Conservation (phyloP, 2,329 filamentous ascomycete species). For the Sclerotinia spermophila region DNA sequence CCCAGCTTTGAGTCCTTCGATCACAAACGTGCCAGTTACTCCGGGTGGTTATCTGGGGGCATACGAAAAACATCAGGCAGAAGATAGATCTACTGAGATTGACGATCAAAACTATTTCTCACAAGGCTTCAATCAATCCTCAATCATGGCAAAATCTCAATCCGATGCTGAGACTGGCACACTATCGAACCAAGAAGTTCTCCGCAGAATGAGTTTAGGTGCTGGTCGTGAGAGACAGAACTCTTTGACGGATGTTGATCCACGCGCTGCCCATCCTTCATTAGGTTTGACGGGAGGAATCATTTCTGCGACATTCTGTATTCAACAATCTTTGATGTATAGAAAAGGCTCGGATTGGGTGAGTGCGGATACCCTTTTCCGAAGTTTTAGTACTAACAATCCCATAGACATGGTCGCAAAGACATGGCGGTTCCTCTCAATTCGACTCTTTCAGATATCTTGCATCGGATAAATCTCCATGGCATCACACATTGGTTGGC, state of each 20-base stretch:
- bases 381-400: slow-evolving; percentile 24
- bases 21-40: slow-evolving; percentile 35
- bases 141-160: slow-evolving; percentile 32
- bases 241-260: slow-evolving; percentile 51
- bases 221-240: slow-evolving; percentile 32
- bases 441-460: slow-evolving; percentile 89
- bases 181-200: slow-evolving; percentile 41
- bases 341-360: slow-evolving; percentile 60
- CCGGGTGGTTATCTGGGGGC: slow-evolving; percentile 30
- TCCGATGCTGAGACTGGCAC: slow-evolving; percentile 36
- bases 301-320: slow-evolving; percentile 63
- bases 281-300: slow-evolving; percentile 60
- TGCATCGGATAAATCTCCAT: slow-evolving; percentile 75
- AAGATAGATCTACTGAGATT: slow-evolving; percentile 13
- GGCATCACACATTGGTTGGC: slow-evolving; percentile 89
- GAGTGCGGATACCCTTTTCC: slow-evolving; percentile 34
- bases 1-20: slow-evolving; percentile 30
- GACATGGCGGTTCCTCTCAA: slow-evolving; percentile 84
- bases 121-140: slow-evolving; percentile 23
- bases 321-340: slow-evolving; percentile 58
- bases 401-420: slow-evolving; percentile 65
- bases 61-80: slow-evolving; percentile 22
- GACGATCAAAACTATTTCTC: slow-evolving; percentile 29
- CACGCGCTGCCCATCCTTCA: slow-evolving; percentile 53
- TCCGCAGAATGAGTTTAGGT: slow-evolving; percentile 44